These are phyloP conservation scores for Myxozyma neotropica DNA, from an alignment of 805 yeast genomes.

Conservation along the genomic window DNA sequence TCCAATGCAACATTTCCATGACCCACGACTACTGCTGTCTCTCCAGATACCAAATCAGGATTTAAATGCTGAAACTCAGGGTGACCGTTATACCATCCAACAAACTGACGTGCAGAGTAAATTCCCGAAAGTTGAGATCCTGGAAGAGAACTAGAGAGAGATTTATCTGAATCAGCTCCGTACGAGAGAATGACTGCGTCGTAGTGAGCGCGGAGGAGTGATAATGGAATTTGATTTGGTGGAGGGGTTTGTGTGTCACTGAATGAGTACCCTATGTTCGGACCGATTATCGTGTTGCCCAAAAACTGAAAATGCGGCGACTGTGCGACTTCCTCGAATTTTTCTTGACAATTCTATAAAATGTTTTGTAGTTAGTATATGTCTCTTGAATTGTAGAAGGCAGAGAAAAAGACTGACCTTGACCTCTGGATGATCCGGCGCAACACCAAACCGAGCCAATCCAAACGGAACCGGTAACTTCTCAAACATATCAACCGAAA, in stretches of 20 bases:
- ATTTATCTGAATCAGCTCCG: constrained; percentile 67
- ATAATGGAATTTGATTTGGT: constrained; percentile 53
- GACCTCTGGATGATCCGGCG: constrained; percentile 98
- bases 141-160: constrained; percentile 51
- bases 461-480: constrained; percentile 89
- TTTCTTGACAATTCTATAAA: constrained; percentile 56
- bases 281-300: constrained; percentile 75
- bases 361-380: too few species aligned
- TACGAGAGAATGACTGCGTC: constrained; percentile 79
- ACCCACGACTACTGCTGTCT: constrained; percentile 80
- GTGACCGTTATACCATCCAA: constrained; percentile 95
- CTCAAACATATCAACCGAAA: constrained; percentile 75
- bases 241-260: not conserved
- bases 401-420: constrained; percentile 45
- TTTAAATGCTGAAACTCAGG: constrained; percentile 57
- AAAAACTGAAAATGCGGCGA: constrained; percentile 54
- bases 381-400: not conserved
- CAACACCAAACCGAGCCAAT: constrained; percentile 90
- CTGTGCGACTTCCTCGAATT: constrained; percentile 58
- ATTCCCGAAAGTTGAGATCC: constrained; percentile 68
- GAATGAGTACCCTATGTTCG: not conserved
- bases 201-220: constrained; percentile 56
- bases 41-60: constrained; percentile 64
- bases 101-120: constrained; percentile 79
- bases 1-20: constrained; percentile 97